phyloP scores from a whole-genome alignment of 768 basidiomycete genomes.

The Mycena rosella region DNA sequence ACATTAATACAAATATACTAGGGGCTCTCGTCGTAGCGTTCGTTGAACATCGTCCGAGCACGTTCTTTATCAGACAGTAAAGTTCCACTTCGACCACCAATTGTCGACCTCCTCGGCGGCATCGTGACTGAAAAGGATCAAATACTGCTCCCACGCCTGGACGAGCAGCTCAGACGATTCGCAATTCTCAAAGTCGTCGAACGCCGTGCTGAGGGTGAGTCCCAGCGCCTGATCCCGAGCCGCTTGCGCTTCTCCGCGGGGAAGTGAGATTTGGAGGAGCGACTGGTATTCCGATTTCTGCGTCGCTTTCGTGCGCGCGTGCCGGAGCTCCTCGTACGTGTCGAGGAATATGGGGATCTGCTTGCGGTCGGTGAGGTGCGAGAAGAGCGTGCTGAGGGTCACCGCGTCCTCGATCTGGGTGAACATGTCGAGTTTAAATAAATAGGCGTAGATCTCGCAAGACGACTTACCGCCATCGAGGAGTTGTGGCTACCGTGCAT shows the following conservation, averaged over 20 bases:
- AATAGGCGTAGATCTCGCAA: background rate
- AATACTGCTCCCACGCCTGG: conserved; percentile 18
- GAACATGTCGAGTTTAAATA: background rate
- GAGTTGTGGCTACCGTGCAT: conserved; percentile 60
- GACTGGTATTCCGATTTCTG: conserved; percentile 24
- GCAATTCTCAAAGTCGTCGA: conserved; percentile 29
- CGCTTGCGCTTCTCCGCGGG: conserved; percentile 19
- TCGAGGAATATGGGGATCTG: conserved; percentile 59
- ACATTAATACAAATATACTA: too few species aligned
- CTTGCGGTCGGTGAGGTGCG: conserved; percentile 51
- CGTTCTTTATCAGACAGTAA: too few species aligned
- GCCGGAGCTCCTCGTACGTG: conserved; percentile 62
- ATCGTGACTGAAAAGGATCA: conserved; percentile 24
- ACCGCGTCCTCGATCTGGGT: conserved; percentile 51
- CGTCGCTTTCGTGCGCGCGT: conserved; percentile 44
- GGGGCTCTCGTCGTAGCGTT: too few species aligned
- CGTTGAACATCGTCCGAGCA: too few species aligned
- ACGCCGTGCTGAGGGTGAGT: conserved; percentile 12
- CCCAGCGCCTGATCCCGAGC: conserved; percentile 17
- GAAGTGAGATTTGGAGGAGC: conserved; percentile 23
- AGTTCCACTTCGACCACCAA: conserved; percentile 33
- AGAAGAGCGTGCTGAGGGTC: conserved; percentile 59
- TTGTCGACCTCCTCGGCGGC: conserved; percentile 27
- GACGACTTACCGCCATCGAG: conserved; percentile 51
- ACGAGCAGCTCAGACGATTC: conserved; percentile 19